phyloP scores from a whole-genome alignment of 1,139 yeast species.

The Ashbya aceris region DNA sequence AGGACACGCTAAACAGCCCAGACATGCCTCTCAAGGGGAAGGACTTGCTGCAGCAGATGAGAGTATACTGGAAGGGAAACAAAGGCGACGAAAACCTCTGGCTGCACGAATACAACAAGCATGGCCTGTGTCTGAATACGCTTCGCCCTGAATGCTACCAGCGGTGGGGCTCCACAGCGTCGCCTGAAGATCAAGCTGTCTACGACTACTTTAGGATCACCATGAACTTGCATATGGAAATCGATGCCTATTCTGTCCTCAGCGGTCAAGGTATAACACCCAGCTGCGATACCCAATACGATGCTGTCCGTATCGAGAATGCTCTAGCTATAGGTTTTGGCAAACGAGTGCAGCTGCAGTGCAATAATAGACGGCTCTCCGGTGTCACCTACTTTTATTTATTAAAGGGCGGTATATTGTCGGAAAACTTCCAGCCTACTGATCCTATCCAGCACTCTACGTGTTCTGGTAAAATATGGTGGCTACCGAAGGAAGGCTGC shows the following conservation, averaged over 20 bases:
- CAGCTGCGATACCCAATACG: slow-evolving; percentile 48
- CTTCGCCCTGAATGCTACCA: slow-evolving; percentile 62
- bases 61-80: slow-evolving; percentile 60
- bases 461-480: no score
- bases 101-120: slow-evolving; percentile 93
- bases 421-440: slow-evolving; percentile 57
- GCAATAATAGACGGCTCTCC: slow-evolving; percentile 56
- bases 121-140: slow-evolving; percentile 86
- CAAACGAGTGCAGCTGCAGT: slow-evolving; percentile 56
- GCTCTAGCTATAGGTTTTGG: slow-evolving; percentile 59
- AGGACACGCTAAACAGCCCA: slow-evolving; percentile 28
- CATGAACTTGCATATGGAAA: slow-evolving; percentile 49
- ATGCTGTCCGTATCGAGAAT: slow-evolving; percentile 51
- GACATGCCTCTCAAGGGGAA: slow-evolving; percentile 35
- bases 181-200: slow-evolving; percentile 40
- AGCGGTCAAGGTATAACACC: slow-evolving; percentile 63
- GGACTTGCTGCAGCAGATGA: slow-evolving; percentile 51
- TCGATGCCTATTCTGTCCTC: slow-evolving; percentile 68
- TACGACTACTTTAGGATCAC: slow-evolving; percentile 70
- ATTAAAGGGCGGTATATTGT: slow-evolving; percentile 60
- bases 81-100: slow-evolving; percentile 73
- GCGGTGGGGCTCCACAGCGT: slow-evolving; percentile 16
- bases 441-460: slow-evolving; percentile 39
- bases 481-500: no score
- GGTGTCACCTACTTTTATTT: slow-evolving; percentile 90